These are phyloP conservation scores for Collybiopsis confluens DNA, from an alignment of 768 basidiomycete genomes.

Conservation along the genomic window DNA sequence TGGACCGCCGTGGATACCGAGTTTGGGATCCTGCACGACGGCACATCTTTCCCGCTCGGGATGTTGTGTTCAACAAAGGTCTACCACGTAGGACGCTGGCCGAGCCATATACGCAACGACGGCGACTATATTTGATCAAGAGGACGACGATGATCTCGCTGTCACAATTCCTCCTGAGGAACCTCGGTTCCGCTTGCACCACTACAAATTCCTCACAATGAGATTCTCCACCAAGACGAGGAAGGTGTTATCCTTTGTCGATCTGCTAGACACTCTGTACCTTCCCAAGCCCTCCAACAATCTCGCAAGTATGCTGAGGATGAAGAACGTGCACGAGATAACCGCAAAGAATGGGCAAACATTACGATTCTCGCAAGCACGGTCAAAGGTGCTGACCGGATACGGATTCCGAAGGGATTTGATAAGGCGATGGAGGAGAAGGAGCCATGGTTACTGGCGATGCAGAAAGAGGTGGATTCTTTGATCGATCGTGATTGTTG, in stretches of 20 bases:
- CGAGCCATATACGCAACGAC: not conserved
- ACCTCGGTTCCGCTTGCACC: no score
- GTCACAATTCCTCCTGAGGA: no score
- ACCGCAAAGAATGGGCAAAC: not conserved
- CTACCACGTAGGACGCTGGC: not conserved
- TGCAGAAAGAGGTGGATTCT: not conserved
- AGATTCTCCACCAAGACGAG: no score
- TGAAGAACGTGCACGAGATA: not conserved
- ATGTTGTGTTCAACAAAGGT: conserved; percentile 11
- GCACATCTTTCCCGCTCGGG: conserved; percentile 5
- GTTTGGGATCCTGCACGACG: not conserved
- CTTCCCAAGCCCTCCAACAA: not conserved
- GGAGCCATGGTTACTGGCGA: not conserved
- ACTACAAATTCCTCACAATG: not conserved
- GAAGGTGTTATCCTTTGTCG: not conserved
- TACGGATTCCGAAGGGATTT: not conserved
- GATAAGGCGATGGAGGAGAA: not conserved
- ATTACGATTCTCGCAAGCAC: not conserved
- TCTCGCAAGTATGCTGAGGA: not conserved
- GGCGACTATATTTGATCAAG: no score
- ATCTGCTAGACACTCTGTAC: not conserved
- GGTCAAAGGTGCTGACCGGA: not conserved
- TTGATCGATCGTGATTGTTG: not conserved
- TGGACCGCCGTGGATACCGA: conserved; percentile 11
- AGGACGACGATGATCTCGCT: no score